Conservation (phyloP, 306 rosid genomes). For the Rosa chinensis region DNA sequence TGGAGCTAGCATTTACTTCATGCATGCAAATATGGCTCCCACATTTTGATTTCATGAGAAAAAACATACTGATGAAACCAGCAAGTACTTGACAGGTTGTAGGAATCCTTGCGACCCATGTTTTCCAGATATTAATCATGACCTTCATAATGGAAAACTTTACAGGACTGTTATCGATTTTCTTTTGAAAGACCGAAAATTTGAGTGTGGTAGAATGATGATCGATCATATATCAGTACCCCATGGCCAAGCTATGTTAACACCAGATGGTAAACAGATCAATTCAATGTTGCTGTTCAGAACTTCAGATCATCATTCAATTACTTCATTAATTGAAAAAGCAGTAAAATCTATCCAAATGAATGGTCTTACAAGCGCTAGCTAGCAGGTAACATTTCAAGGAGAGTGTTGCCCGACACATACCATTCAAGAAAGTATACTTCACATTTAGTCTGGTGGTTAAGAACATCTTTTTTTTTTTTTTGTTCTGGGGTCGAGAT, state of each 20-base stretch:
- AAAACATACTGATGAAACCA: conserved; percentile 8
- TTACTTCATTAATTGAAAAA: not conserved
- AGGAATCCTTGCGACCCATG: conserved; percentile 10
- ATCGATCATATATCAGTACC: conserved; percentile 2
- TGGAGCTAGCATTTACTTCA: conserved; percentile 17
- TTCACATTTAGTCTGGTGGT: too few species aligned
- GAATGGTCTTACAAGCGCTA: too few species aligned
- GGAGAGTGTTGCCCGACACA: too few species aligned
- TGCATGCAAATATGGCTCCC: conserved; percentile 19
- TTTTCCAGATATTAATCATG: conserved; percentile 19
- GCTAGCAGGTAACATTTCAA: too few species aligned
- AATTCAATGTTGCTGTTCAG: not conserved
- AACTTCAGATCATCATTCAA: not conserved
- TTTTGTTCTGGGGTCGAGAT: too few species aligned
- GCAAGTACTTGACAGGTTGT: conserved; percentile 1
- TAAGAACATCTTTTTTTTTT: too few species aligned
- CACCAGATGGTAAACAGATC: not conserved
- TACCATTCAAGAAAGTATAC: too few species aligned
- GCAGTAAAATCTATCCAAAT: too few species aligned
- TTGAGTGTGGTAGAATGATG: not conserved
- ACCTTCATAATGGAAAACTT: conserved; percentile 14
- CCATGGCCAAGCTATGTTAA: not conserved
- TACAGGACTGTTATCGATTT: not conserved
- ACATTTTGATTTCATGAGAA: not conserved
- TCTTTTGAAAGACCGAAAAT: not conserved